Base-by-base conservation (phyloP, 148 eudicot genomes). In the Amaranthus cruentus region DNA sequence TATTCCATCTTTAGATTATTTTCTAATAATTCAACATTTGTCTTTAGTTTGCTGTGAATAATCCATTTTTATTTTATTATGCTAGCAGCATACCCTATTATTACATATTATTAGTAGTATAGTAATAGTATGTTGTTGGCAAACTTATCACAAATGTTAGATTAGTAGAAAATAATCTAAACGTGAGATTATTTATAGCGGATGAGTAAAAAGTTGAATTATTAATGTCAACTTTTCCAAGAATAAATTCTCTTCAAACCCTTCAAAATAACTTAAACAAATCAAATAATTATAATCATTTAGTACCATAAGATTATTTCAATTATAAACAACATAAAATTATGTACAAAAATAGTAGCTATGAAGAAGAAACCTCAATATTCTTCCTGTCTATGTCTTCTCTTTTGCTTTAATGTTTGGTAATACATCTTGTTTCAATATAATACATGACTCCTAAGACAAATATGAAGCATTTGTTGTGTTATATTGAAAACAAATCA, bases 321-420 rank as follows among this genome's bases (percentile, higher is more conserved):
- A 28, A 28, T 28, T 28, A 28, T 28, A 57, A 67, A 21, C 8
- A 48, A 14, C 13, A 50, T 47, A 28, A 44, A 28, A 57, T 69
- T 9, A 68, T 65, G 75, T 69, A 49, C 73, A 79, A 15, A 76
- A 70, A 71, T 78, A 72, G 69, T 21, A 62, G 15, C 66, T 66
- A 72, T 54, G 72, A 82, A 15, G 79, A 83, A 85, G 87, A 81
- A 82, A 83, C 55, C 84, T 73, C 69, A 82, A 76, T 80, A 85
- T 86, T 83, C 84, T 80, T 49, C 9, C 28, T 61, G 62, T 77
- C 21, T 52, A 60, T 66, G 66, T 72, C 62, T 62, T 73, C 48
- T 47, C 47, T 50, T 6, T 55, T 6, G 47, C 47, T 43, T n/a
- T 49, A 50, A 49, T 73, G 59, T 52, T 12, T 43, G 51, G 21